Conservation (phyloP, 2,329 filamentous ascomycete species). For the Rhinocladiella similis region DNA sequence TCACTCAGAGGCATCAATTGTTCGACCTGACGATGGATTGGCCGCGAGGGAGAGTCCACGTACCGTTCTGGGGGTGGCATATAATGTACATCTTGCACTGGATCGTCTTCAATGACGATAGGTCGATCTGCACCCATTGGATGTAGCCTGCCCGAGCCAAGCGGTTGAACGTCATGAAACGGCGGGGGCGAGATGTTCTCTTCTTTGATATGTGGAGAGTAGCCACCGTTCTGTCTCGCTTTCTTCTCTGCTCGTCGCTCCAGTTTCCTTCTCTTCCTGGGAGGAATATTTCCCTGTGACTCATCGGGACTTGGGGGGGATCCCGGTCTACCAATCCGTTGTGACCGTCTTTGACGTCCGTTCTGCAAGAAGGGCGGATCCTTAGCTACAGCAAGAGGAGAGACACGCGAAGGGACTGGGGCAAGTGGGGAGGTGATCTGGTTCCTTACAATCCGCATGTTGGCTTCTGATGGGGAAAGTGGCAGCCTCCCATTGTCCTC, state of each 20-base stretch:
- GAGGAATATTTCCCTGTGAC: slow-evolving; percentile 41
- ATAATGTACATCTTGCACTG: slow-evolving; percentile 34
- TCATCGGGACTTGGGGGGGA: slow-evolving; percentile 31
- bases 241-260: slow-evolving; percentile 39
- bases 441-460: slow-evolving; percentile 67
- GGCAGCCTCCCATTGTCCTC: slow-evolving; percentile 26
- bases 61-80: slow-evolving; percentile 25
- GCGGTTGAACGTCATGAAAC: slow-evolving; percentile 47
- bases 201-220: slow-evolving; percentile 57
- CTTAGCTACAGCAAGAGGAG: slow-evolving; percentile 56
- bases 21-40: slow-evolving; percentile 27
- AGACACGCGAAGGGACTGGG: slow-evolving; percentile 72
- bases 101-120: slow-evolving; percentile 48
- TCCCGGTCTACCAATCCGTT: slow-evolving; percentile 42
- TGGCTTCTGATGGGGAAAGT: slow-evolving; percentile 30
- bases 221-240: slow-evolving; percentile 33
- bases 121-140: slow-evolving; percentile 43
- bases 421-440: slow-evolving; percentile 73
- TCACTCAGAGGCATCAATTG: slow-evolving; percentile 33
- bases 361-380: slow-evolving; percentile 54
- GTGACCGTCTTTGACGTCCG: slow-evolving; percentile 47
- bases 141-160: slow-evolving; percentile 39
- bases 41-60: slow-evolving; percentile 28
- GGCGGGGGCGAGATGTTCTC: slow-evolving; percentile 63
- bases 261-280: slow-evolving; percentile 55